phyloP scores from a whole-genome alignment of 2,329 filamentous ascomycete genomes.

The Beauveria asiatica region DNA sequence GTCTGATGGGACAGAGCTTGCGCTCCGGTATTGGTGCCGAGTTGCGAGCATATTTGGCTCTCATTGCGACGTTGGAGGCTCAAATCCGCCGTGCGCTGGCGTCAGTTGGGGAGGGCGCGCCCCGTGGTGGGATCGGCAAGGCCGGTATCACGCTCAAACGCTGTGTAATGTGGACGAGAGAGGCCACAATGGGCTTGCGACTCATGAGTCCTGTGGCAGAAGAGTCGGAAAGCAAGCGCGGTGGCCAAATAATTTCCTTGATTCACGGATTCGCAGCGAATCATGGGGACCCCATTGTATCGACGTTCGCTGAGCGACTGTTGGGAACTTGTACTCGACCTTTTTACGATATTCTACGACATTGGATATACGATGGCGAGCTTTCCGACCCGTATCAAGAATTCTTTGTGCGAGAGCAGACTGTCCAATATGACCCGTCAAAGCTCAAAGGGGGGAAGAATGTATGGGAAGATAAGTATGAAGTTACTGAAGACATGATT shows the following conservation, averaged over 20 bases:
- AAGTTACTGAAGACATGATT: slow-evolving; percentile 74
- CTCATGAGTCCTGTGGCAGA: slow-evolving; percentile 93
- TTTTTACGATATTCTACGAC: slow-evolving; percentile 91
- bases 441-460: slow-evolving; percentile 64
- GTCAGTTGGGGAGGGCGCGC: slow-evolving; percentile 59
- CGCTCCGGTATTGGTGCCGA: slow-evolving; percentile 79
- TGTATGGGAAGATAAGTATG: slow-evolving; percentile 98
- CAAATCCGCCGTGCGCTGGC: slow-evolving; percentile 80
- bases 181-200: slow-evolving; percentile 89
- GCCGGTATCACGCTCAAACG: slow-evolving; percentile 89
- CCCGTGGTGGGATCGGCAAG: slow-evolving; percentile 66
- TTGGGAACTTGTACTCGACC: slow-evolving; percentile 81
- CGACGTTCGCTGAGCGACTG: slow-evolving; percentile 83
- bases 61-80: slow-evolving; percentile 86
- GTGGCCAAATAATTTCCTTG: slow-evolving; percentile 85
- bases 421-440: slow-evolving; percentile 38
- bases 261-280: slow-evolving; percentile 91
- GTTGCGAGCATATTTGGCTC: slow-evolving; percentile 76
- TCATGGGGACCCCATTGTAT: slow-evolving; percentile 91
- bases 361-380: slow-evolving; percentile 98
- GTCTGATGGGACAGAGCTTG: slow-evolving; percentile 85
- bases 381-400: slow-evolving; percentile 92
- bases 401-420: slow-evolving; percentile 88
- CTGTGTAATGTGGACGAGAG: slow-evolving; percentile 94
- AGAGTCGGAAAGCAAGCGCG: slow-evolving; percentile 72